Evolutionary conservation across 768 basidiomycete genomes (phyloP), one percentile per base, ranked within the genome.

Genomic region (Pulveroboletus sp.): DNA sequence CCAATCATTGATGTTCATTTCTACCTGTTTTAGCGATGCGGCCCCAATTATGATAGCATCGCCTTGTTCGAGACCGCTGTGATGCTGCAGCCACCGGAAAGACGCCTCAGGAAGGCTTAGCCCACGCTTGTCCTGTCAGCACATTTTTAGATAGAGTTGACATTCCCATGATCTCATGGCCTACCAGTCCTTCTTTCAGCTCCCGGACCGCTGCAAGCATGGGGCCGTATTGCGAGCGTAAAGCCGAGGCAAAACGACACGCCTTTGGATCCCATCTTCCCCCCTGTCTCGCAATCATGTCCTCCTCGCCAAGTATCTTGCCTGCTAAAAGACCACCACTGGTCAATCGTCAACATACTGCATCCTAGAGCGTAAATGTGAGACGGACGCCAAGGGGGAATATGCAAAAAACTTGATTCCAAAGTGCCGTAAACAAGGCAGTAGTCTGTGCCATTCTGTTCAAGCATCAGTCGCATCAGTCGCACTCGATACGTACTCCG

Each of bases 351-450:
- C 40, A 51, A 39, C 5, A 42, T 14, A 5, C 36, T 23, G 32
- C 35, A 9, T 29, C 21, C 14, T 8, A 17, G 17, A 35, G 23
- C 8, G 11, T 5, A 9, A 9, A 33, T 3, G 13, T 4, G 6
- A 17, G 10, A 58, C 55, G 25, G 39, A 53, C 49, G 47, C 52
- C 17, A 58, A 29, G 11, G 58, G 50, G 11, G 53, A 55, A 25
- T 41, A 51, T 1, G 53, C 70, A 48, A 68, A 69, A 61, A 75
- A 73, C 29, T 64, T 61, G 53, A 75, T 70, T 24, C 69, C 72
- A 51, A 64, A 71, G 54, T 72, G 69, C 19, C 72, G 60, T 13
- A 76, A 58, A 58, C 71, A 73, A 5, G 76, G 74, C 58, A 75
- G 64, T 29, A 74, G 61, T 17, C 52, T 62, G 16, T 40, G 27